These are phyloP conservation scores for Orobanche coerulescens DNA, from an alignment of 257 asterid species.

Conservation along the genomic window DNA sequence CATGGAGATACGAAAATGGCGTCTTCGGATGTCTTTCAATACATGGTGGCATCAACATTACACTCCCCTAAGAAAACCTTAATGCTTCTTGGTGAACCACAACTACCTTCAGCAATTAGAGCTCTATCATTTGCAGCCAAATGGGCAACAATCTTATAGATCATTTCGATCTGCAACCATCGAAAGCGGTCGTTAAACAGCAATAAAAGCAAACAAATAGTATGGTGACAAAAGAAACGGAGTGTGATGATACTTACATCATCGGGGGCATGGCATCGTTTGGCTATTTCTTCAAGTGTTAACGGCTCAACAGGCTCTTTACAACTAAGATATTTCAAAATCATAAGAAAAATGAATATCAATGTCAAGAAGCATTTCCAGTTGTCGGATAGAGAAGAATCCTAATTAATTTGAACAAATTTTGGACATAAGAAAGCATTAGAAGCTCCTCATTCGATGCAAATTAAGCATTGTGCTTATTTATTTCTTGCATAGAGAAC, in stretches of 20 bases:
- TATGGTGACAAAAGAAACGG: neutral
- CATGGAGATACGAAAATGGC: neutral
- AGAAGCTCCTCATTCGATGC: too few relatives aligned
- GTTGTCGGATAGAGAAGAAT: too few relatives aligned
- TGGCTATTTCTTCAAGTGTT: conserved; percentile 82
- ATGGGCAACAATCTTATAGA: conserved; percentile 84
- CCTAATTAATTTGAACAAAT: too few relatives aligned
- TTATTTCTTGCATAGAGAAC: too few relatives aligned
- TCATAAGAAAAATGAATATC: neutral
- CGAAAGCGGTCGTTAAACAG: conserved; percentile 16
- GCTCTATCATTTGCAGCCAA: conserved; percentile 99
- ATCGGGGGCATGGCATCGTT: conserved; percentile 67
- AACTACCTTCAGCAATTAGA: conserved; percentile 87
- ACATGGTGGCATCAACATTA: conserved; percentile 68
- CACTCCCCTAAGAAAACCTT: conserved; percentile 94
- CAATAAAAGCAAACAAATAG: neutral
- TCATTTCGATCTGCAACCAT: conserved; percentile 88
- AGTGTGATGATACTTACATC: conserved; percentile 42
- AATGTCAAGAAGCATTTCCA: neutral
- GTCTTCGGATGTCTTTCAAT: conserved; percentile 22
- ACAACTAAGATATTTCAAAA: conserved; percentile 48
- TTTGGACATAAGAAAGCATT: too few relatives aligned
- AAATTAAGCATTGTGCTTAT: too few relatives aligned
- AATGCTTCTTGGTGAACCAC: conserved; percentile 90
- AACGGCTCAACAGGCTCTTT: conserved; percentile 88